These are phyloP conservation scores for Aspergillus ochraceoroseus DNA, from an alignment of 2,329 filamentous ascomycete genomes.

Conservation along the genomic window DNA sequence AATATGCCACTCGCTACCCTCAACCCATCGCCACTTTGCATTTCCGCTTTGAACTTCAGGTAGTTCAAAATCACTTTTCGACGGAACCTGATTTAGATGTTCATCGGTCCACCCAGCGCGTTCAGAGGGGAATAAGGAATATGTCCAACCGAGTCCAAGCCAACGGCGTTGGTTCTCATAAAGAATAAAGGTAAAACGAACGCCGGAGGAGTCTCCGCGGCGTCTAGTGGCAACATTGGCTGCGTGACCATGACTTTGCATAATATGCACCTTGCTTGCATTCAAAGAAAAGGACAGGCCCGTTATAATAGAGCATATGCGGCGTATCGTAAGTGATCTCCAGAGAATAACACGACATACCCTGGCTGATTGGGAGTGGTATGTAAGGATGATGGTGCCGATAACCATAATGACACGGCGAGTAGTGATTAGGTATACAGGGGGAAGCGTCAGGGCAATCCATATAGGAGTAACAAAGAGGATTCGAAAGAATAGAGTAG, in stretches of 20 bases:
- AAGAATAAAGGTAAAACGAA: slow-evolving; percentile 93
- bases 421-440: slow-evolving; percentile 78
- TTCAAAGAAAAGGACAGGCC: slow-evolving; percentile 63
- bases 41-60: slow-evolving; percentile 62
- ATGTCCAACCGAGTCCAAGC: slow-evolving; percentile 93
- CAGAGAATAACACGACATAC: slow-evolving; percentile 84
- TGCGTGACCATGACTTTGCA: slow-evolving; percentile 43
- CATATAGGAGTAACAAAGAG: slow-evolving; percentile 83
- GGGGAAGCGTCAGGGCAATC: slow-evolving; percentile 75
- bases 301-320: slow-evolving; percentile 66
- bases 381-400: slow-evolving; percentile 83
- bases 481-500: slow-evolving; percentile 81
- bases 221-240: slow-evolving; percentile 46
- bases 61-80: slow-evolving; percentile 66
- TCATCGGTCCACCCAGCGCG: slow-evolving; percentile 92
- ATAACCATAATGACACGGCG: slow-evolving; percentile 75
- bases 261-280: slow-evolving; percentile 27
- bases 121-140: slow-evolving; percentile 84
- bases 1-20: slow-evolving; percentile 78
- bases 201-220: slow-evolving; percentile 59
- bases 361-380: slow-evolving; percentile 82
- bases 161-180: slow-evolving; percentile 96
- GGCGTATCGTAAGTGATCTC: slow-evolving; percentile 73
- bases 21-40: slow-evolving; percentile 73
- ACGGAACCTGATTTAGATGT: slow-evolving; percentile 73